Conservation (phyloP, 371 early-diverging fungal genomes). For the Actinomucor elegans region DNA sequence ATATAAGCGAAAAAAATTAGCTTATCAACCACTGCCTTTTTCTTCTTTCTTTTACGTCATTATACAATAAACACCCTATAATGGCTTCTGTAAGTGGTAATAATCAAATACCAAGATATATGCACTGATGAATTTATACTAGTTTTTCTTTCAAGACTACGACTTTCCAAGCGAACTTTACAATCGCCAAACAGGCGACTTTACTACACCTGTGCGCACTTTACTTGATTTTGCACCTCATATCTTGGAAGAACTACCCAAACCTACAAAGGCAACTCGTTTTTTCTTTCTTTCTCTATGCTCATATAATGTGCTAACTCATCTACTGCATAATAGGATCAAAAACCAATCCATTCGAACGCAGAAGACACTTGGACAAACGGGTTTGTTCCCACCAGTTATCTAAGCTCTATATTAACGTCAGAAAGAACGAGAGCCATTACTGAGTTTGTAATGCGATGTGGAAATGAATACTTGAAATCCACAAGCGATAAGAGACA, state of each 20-base stretch:
- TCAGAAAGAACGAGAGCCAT: conserved; percentile 11
- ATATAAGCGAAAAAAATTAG: too few species aligned
- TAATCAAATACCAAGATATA: too few species aligned
- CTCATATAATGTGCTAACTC: not conserved
- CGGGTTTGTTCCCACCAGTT: conserved; percentile 1
- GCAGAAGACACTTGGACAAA: conserved; percentile 28
- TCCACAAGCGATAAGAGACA: conserved; percentile 10
- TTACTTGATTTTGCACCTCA: conserved; percentile 57
- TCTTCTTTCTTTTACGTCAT: conserved; percentile 2
- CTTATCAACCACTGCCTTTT: too few species aligned
- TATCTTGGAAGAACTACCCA: conserved; percentile 52
- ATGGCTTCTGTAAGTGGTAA: conserved; percentile 4
- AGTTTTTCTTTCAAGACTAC: conserved; percentile 58
- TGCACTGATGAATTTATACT: not conserved
- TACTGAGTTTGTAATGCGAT: conserved; percentile 19
- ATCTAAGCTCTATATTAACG: conserved; percentile 7
- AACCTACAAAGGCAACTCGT: conserved; percentile 32
- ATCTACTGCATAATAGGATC: conserved; percentile 5
- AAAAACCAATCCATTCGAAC: conserved; percentile 25
- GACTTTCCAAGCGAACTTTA: conserved; percentile 58
- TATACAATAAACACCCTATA: not conserved
- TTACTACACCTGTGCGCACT: conserved; percentile 53
- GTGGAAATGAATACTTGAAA: conserved; percentile 25
- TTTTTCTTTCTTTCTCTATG: not conserved
- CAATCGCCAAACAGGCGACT: conserved; percentile 45